Conservation (phyloP, 2,329 filamentous ascomycete species). For the Neospermospora avenae region DNA sequence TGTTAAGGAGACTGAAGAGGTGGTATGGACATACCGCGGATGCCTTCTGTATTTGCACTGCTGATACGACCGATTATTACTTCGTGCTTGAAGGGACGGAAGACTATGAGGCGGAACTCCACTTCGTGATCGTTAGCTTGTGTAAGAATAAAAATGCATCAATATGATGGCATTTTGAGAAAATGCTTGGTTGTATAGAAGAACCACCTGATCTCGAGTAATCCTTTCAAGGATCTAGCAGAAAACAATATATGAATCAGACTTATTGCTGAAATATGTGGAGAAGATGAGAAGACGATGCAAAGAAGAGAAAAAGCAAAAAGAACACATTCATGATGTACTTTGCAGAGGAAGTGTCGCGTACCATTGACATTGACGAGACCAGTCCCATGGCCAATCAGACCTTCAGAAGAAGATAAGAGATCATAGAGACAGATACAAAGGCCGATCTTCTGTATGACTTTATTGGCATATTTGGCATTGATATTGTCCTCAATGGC, state of each 20-base stretch:
- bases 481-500: slow-evolving; percentile 98
- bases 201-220: too few species aligned
- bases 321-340: too few species aligned
- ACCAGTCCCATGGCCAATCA: slow-evolving; percentile 90
- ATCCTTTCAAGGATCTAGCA: too few species aligned
- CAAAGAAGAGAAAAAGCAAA: not conserved
- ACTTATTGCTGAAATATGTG: too few species aligned
- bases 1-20: not conserved
- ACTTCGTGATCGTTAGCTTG: slow-evolving; percentile 49
- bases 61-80: slow-evolving; percentile 84
- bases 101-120: slow-evolving; percentile 90
- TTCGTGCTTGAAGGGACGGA: slow-evolving; percentile 93
- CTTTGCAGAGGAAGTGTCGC: slow-evolving; percentile 19
- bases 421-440: slow-evolving; percentile 94
- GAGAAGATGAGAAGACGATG: not conserved
- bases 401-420: slow-evolving; percentile 81
- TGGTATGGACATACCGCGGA: slow-evolving; percentile 53
- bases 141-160: not conserved
- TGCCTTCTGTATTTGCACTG: slow-evolving; percentile 66
- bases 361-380: slow-evolving; percentile 90
- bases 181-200: too few species aligned
- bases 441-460: slow-evolving; percentile 89
- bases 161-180: too few species aligned
- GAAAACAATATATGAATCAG: too few species aligned
- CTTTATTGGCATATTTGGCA: slow-evolving; percentile 92